Base-by-base conservation (phyloP, 2,329 filamentous ascomycete genomes). In the Cryphonectria japonica region DNA sequence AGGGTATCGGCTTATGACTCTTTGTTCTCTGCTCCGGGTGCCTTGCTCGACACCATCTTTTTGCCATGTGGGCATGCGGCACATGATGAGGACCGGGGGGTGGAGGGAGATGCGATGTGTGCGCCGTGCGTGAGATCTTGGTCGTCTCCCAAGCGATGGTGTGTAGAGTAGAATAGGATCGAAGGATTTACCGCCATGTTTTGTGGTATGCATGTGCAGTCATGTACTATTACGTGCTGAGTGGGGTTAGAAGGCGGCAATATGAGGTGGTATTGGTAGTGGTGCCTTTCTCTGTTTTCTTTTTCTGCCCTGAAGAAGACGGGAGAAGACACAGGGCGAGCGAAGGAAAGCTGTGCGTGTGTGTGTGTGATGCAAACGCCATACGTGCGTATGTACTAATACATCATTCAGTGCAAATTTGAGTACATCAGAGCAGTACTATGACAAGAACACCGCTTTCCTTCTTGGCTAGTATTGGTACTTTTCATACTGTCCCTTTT, bases 21-120 rank as follows among this genome's bases (percentile, higher is more conserved):
- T 32, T 37, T 34, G 3, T 29, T 11, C 57, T 29, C 34, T 34
- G 22, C 9, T 34, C 16, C 39, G 39, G n/a, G n/a, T 46, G 37
- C 61, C 61, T 13, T 64, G 61, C 61, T 46, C 39, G 41, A 46
- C 66, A 68, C 32, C 67, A 63, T 52, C 67, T 63, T 46, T 9
- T 52, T 63, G 67, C 67, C 67, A 68, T 68, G 67, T 68, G 67
- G 67, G 59, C 54, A 19, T 43, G 60, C 41, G 29, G 39, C 41
- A 19, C 39, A 52, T 26, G 39, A 39, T 22, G 54, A 41, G 13
- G 62, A n/a, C 32, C n/a, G 34, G 37, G 39, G 39, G 46, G 46
- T 26, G 26, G 8, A 3, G 8, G 6, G 7, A 9, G 8, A 2
- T 50, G 19, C 6, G 22, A 6, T 7, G 43, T 7, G 43, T 16